Percentiles rank a stretch among this genome's conserved stretches.
Evolutionary conservation across 345 rosid species (phyloP).

Genomic region (Melaleuca alternifolia): DNA sequence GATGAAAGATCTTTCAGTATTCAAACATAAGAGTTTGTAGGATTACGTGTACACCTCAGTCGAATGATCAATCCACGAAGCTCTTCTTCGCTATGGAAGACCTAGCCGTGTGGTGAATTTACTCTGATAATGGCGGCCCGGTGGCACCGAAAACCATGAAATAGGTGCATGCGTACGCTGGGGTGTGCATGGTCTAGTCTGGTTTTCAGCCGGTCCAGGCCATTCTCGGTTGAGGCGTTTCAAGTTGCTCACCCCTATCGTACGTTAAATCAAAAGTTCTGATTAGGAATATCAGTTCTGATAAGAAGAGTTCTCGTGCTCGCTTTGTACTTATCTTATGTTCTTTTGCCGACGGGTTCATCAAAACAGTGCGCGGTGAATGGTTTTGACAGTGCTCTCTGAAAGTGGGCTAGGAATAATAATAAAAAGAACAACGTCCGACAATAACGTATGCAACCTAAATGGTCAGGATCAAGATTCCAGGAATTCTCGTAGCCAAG

Average conservation of each 20-base stretch:
- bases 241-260: too few relatives aligned
- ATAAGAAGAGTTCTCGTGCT: not conserved
- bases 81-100: not conserved
- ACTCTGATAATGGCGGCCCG: not conserved
- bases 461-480: not conserved
- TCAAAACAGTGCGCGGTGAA: not conserved
- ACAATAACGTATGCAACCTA: not conserved
- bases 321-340: not conserved
- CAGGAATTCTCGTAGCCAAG: not conserved
- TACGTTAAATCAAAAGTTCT: not conserved
- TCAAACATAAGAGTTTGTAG: not conserved
- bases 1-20: not conserved
- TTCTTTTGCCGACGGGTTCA: not conserved
- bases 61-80: not conserved
- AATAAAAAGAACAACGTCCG: not conserved
- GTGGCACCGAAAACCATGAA: not conserved
- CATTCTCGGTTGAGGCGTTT: too few relatives aligned
- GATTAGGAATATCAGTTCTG: not conserved
- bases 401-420: not conserved
- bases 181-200: too few relatives aligned
- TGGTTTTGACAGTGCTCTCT: not conserved
- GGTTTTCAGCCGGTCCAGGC: too few relatives aligned
- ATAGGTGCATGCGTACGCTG: not conserved
- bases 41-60: not conserved
- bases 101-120: not conserved